Conservation (phyloP, 73 alveolate genomes). For the Paramecium octaurelia region DNA sequence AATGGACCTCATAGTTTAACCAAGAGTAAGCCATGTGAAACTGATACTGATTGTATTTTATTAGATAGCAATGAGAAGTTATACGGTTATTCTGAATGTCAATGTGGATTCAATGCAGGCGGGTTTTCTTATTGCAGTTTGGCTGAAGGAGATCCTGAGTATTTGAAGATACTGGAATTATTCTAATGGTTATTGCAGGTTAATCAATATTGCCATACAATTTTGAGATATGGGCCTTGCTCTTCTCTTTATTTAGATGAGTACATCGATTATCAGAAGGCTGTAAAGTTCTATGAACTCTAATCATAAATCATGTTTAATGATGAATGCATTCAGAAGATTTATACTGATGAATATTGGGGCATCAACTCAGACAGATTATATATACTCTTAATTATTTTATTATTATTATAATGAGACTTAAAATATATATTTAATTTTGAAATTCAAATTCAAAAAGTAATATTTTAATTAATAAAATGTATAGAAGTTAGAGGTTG, state of each 20-base stretch:
- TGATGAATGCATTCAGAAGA: slow-evolving; percentile 42
- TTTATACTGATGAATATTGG: slow-evolving; percentile 37
- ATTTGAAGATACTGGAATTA: background rate
- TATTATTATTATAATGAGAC: background rate
- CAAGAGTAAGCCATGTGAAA: slow-evolving; percentile 48
- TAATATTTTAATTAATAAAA: background rate
- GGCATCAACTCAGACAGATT: background rate
- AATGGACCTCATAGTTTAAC: slow-evolving; percentile 49
- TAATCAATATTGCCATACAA: slow-evolving; percentile 56
- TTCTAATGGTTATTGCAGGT: slow-evolving; percentile 48
- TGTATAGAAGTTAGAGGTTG: slow-evolving; percentile 40
- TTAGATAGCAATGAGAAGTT: background rate
- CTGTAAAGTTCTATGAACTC: slow-evolving; percentile 33
- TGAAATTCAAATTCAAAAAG: background rate
- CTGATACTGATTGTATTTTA: slow-evolving; percentile 40
- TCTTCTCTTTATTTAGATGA: slow-evolving; percentile 42
- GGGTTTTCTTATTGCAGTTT: slow-evolving; percentile 64
- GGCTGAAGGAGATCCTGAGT: slow-evolving; percentile 60
- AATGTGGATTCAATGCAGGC: slow-evolving; percentile 64
- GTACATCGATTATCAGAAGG: slow-evolving; percentile 2
- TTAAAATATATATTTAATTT: background rate
- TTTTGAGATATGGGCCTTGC: slow-evolving; percentile 56
- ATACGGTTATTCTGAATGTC: slow-evolving; percentile 48
- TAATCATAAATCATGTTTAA: slow-evolving; percentile 35
- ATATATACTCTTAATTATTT: background rate